A percentile compares a stretch with the other conserved stretches of the same genome.
Conservation (phyloP, 1,284 basidiomycete genomes). For the Cutaneotrichosporon cyanovorans region DNA sequence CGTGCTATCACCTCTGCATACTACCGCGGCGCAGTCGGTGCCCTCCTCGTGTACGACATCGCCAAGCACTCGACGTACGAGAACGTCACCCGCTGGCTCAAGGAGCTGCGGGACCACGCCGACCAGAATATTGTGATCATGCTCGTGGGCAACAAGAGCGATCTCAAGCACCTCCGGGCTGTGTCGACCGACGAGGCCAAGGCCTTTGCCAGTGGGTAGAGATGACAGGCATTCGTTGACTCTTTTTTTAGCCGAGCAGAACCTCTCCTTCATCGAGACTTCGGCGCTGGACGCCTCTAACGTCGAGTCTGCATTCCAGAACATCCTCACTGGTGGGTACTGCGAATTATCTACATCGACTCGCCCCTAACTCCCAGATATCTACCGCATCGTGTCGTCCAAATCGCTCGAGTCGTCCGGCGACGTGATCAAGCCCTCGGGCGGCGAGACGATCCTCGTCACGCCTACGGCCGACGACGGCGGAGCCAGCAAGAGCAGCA, state of each 20-base stretch:
- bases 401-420: slow-evolving; percentile 75
- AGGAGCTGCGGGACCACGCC: slow-evolving; percentile 91
- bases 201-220: slow-evolving; percentile 64
- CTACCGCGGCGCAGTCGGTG: slow-evolving; percentile 95
- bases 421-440: slow-evolving; percentile 60
- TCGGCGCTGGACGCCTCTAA: slow-evolving; percentile 98
- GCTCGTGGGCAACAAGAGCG: slow-evolving; percentile 94
- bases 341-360: not conserved
- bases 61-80: slow-evolving; percentile 92
- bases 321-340: slow-evolving; percentile 77
- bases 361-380: slow-evolving; percentile 53
- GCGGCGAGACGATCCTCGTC: slow-evolving; percentile 68
- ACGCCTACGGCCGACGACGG: slow-evolving; percentile 51
- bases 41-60: slow-evolving; percentile 86
- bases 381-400: slow-evolving; percentile 89
- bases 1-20: slow-evolving; percentile 98
- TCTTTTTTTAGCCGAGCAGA: slow-evolving; percentile 65
- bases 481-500: slow-evolving; percentile 42
- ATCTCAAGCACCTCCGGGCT: slow-evolving; percentile 93
- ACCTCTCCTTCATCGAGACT: slow-evolving; percentile 93
- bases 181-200: slow-evolving; percentile 92
- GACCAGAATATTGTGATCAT: slow-evolving; percentile 91
- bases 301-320: slow-evolving; percentile 95
- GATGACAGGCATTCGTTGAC: not conserved
- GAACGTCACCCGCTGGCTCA: slow-evolving; percentile 96